phyloP scores from a whole-genome alignment of 2,329 filamentous ascomycete species.

The Colletotrichum euphorbiae region DNA sequence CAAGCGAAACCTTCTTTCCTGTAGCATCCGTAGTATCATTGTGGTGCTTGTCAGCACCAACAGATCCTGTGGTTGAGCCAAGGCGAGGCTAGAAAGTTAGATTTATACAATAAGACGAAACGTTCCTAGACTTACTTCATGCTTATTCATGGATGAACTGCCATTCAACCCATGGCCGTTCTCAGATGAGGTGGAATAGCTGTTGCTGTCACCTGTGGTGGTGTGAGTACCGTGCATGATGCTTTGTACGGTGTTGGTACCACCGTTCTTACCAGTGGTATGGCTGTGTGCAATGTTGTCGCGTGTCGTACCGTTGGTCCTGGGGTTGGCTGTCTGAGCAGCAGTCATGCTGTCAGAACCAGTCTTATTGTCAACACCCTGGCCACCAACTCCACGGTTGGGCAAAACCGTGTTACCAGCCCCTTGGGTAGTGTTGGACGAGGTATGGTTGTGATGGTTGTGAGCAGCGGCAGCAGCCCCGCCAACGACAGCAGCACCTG shows the following conservation, averaged over 20 bases:
- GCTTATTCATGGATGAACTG: background rate
- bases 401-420: background rate
- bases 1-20: constrained; percentile 39
- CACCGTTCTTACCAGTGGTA: constrained; percentile 9
- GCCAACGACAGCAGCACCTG: constrained; percentile 1
- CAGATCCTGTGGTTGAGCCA: background rate
- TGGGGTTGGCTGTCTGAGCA: constrained; percentile 11
- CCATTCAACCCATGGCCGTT: background rate
- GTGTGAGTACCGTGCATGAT: constrained; percentile 29
- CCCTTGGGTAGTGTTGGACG: background rate
- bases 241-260: constrained; percentile 10
- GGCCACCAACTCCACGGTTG: background rate
- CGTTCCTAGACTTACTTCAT: background rate
- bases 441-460: constrained; percentile 9
- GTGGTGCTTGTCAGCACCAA: background rate
- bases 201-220: constrained; percentile 7
- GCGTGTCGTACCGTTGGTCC: background rate
- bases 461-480: background rate
- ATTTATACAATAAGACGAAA: accelerated
- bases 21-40: background rate
- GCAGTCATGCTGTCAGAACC: constrained; percentile 2
- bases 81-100: constrained; percentile 1
- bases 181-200: constrained; percentile 4
- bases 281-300: constrained; percentile 7
- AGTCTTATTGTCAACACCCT: background rate